Evolutionary conservation across 441 rosid species (phyloP).

Genomic region (California macrophylla): DNA sequence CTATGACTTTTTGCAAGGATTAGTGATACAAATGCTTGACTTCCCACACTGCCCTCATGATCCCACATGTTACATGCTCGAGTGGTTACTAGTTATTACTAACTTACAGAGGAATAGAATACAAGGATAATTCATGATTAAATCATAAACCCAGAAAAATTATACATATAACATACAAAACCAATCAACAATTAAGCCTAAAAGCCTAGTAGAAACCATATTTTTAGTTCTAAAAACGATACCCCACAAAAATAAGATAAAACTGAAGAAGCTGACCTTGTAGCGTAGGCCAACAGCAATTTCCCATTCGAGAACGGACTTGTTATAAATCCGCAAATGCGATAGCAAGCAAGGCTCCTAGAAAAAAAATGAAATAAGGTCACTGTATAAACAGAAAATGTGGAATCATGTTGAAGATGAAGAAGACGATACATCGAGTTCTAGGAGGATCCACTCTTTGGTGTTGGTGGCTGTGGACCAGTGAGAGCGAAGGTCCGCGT

Average conservation of each 20-base stretch:
- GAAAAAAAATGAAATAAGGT: constrained; percentile 14
- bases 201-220: background rate
- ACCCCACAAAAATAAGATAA: background rate
- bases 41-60: background rate
- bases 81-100: background rate
- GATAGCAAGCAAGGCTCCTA: constrained; percentile 83
- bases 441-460: constrained; percentile 81
- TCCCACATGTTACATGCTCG: background rate
- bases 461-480: constrained; percentile 85
- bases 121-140: too few relatives aligned
- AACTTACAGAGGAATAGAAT: background rate
- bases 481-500: constrained; percentile 73
- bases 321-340: constrained; percentile 63
- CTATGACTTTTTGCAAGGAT: background rate
- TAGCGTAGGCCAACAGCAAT: constrained; percentile 72
- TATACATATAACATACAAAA: too few relatives aligned
- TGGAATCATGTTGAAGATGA: background rate
- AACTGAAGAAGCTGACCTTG: constrained; percentile 36
- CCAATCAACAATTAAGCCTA: background rate
- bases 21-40: background rate
- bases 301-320: constrained; percentile 91
- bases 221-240: background rate
- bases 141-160: too few relatives aligned
- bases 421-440: constrained; percentile 47
- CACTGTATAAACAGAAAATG: background rate